Evolutionary conservation across 2,329 filamentous ascomycete species (phyloP).

Genomic region (Ascosphaera apis): DNA sequence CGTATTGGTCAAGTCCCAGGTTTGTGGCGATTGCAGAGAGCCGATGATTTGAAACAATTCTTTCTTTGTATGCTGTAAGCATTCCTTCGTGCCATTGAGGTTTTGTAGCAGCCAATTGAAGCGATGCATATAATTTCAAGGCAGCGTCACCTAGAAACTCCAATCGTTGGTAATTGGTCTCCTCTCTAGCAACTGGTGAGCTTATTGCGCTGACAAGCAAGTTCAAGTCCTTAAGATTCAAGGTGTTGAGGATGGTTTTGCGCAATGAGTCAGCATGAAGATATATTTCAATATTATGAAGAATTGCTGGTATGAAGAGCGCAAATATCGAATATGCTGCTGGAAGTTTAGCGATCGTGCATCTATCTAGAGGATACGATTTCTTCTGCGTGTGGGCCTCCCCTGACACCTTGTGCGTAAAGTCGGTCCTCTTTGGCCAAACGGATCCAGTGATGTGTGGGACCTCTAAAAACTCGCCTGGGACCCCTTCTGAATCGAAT

Average conservation of each 20-base stretch:
- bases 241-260: slow-evolving; percentile 26
- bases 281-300: slow-evolving; percentile 42
- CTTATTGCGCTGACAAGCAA: slow-evolving; percentile 48
- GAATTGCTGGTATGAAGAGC: slow-evolving; percentile 47
- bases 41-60: slow-evolving; percentile 50
- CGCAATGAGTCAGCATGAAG: slow-evolving; percentile 40
- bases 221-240: slow-evolving; percentile 30
- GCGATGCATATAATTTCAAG: slow-evolving; percentile 48
- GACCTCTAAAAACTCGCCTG: slow-evolving; percentile 3
- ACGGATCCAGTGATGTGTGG: slow-evolving; percentile 9
- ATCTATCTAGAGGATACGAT: slow-evolving; percentile 6
- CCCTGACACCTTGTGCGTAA: slow-evolving; percentile 10
- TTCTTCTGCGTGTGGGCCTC: slow-evolving; percentile 7
- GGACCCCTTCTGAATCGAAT: not conserved
- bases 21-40: slow-evolving; percentile 42
- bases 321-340: slow-evolving; percentile 24
- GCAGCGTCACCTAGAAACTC: slow-evolving; percentile 76
- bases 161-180: slow-evolving; percentile 53
- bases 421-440: slow-evolving; percentile 14
- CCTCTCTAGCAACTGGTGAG: slow-evolving; percentile 35
- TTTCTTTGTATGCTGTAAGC: slow-evolving; percentile 44
- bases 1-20: slow-evolving; percentile 45
- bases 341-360: slow-evolving; percentile 22
- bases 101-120: slow-evolving; percentile 39
- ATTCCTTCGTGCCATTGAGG: slow-evolving; percentile 53